Base-by-base conservation (phyloP, 129 eudicot genomes). In the Pittosporum tobira region DNA sequence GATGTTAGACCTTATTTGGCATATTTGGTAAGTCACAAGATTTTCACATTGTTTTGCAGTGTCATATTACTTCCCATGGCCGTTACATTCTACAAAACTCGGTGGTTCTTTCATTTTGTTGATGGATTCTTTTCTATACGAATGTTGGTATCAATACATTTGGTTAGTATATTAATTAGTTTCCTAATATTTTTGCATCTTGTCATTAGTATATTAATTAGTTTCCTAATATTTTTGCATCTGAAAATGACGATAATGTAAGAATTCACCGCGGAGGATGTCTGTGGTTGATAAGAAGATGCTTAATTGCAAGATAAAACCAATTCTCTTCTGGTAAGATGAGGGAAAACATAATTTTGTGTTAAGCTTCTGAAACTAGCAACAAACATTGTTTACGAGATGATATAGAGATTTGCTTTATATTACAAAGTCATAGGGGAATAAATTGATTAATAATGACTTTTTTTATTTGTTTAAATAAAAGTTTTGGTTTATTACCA, bases 91-190 rank as follows among this genome's bases (percentile, higher is more conserved):
- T 84, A 84, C 50, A 16, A 70, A 58, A 84, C 88, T 54, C 81
- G 96, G 94, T 83, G 88, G 88, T 83, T 87, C 76, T 73, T 87
- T 72, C 88, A 80, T 75, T 80, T 77, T 50, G 94, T 84, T 22
- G 94, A 84, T 72, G 94, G 87, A 3, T 80, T 84, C 75, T 84
- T 87, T 73, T 73, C 27, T 83, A 77, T 61, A 53, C 73, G n/a
- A 85, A 80, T 64, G 69, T 87, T 15, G 96, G 94, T 54, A 65
- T 87, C 51, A 67, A 83, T 64, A 64, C 77, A 48, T 83, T 87
- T 58, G 94, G 96, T 87, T 48, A 80, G 93, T 78, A 51, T 49
- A 21, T 63, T 66, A 22, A 15, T 45, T n/a, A n/a, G n/a, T 51
- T 57, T 57, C 12, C 22, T 0, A 21, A 19, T 16, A 47, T 16